Conservation (phyloP, 164 flowering plant species). For the Cinnamomum micranthum region DNA sequence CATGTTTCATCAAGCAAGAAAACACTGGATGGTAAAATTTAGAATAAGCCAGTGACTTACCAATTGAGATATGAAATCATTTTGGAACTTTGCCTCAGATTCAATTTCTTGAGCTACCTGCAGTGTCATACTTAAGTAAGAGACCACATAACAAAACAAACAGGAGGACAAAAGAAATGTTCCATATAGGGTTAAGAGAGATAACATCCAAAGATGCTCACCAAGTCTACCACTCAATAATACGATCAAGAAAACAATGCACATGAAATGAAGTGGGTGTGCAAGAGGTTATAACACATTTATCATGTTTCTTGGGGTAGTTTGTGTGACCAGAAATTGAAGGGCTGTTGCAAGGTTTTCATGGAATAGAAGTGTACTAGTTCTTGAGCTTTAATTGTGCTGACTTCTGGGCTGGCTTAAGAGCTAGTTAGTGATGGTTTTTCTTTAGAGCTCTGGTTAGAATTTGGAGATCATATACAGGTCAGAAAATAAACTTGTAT, state of each 20-base stretch:
- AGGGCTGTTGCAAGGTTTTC: too few species aligned
- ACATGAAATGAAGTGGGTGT: background rate
- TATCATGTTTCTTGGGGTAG: too few species aligned
- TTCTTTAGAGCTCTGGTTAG: too few species aligned
- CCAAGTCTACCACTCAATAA: background rate
- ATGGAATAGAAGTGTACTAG: too few species aligned
- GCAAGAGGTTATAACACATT: too few species aligned
- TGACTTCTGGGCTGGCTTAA: too few species aligned
- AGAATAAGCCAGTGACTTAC: constrained; percentile 15
- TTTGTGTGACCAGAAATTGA: too few species aligned
- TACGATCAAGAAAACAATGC: background rate
- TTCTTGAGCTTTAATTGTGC: too few species aligned
- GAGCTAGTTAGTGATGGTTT: too few species aligned
- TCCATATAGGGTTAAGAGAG: background rate
- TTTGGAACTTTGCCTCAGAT: constrained; percentile 48
- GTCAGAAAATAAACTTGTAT: too few species aligned
- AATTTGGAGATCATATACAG: too few species aligned
- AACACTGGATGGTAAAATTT: background rate
- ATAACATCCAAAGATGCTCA: background rate
- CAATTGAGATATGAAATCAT: constrained; percentile 39
- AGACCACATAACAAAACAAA: background rate
- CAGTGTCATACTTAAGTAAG: constrained; percentile 14
- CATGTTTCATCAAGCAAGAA: background rate
- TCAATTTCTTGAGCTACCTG: constrained; percentile 62
- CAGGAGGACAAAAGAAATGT: background rate